phyloP scores from a whole-genome alignment of 192 early-diverging fungal species.

The Chytriomyces confervae region DNA sequence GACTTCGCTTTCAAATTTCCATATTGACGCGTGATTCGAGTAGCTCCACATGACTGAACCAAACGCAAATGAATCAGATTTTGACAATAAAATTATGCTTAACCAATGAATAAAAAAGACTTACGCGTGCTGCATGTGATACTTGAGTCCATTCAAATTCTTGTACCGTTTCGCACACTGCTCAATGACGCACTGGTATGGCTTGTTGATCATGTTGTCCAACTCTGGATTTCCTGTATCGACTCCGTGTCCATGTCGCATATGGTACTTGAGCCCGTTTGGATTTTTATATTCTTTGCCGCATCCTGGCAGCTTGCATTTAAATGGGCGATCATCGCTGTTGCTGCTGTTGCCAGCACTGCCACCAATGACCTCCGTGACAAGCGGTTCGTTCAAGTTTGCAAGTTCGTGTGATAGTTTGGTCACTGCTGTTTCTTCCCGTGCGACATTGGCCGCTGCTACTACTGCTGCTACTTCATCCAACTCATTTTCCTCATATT shows the following conservation, averaged over 20 bases:
- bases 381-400: neutral
- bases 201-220: slow-evolving; percentile 51
- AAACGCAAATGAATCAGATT: neutral
- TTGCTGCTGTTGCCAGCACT: slow-evolving; percentile 33
- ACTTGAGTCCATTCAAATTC: slow-evolving; percentile 93
- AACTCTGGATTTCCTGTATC: slow-evolving; percentile 67
- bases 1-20: neutral
- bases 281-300: slow-evolving; percentile 96
- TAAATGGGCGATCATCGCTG: slow-evolving; percentile 84
- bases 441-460: no score
- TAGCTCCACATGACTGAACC: neutral
- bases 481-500: neutral
- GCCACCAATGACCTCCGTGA: neutral
- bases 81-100: neutral
- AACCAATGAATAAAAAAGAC: neutral
- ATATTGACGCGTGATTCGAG: neutral
- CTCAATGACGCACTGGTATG: slow-evolving; percentile 41
- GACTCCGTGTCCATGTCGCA: slow-evolving; percentile 72
- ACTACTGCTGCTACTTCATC: neutral
- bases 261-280: slow-evolving; percentile 95
- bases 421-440: no score
- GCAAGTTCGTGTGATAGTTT: no score
- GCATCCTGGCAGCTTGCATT: slow-evolving; percentile 86
- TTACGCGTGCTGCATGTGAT: slow-evolving; percentile 86
- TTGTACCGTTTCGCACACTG: slow-evolving; percentile 77